phyloP scores from a whole-genome alignment of 441 rosid species.

The Biscutella laevigata region DNA sequence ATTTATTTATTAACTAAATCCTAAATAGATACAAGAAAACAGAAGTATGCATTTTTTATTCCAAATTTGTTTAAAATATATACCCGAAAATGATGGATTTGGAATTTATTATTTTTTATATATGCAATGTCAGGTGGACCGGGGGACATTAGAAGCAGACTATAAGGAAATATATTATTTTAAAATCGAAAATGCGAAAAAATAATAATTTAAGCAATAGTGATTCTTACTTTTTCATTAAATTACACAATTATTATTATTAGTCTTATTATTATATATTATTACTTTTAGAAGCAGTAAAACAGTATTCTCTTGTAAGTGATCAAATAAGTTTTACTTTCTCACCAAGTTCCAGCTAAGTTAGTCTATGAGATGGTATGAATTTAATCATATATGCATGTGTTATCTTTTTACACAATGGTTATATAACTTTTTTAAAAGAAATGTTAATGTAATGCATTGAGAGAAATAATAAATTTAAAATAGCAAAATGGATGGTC shows the following conservation, averaged over 20 bases:
- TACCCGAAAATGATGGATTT: constrained; percentile 9
- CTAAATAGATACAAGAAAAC: too few relatives aligned
- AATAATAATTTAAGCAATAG: not conserved
- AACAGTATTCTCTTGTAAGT: not conserved
- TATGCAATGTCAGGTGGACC: constrained; percentile 25
- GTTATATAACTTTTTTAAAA: not conserved
- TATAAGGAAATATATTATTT: constrained; percentile 10
- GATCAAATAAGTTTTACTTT: not conserved
- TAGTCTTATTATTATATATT: too few relatives aligned
- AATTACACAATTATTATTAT: too few relatives aligned
- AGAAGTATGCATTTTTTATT: too few relatives aligned
- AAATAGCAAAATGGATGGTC: constrained; percentile 19
- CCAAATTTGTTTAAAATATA: too few relatives aligned
- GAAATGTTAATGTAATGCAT: constrained; percentile 1
- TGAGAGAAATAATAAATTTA: not conserved
- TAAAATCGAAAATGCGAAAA: constrained; percentile 1
- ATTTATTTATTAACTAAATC: too few relatives aligned
- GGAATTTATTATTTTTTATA: constrained; percentile 15
- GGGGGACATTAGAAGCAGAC: constrained; percentile 25
- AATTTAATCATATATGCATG: too few relatives aligned
- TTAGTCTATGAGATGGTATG: not conserved
- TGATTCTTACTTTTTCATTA: not conserved
- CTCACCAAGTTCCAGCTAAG: not conserved
- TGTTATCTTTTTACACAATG: not conserved
- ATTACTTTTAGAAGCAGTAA: too few relatives aligned